Base-by-base conservation (phyloP, 768 basidiomycete genomes). In the Psilocybe tampanensis region DNA sequence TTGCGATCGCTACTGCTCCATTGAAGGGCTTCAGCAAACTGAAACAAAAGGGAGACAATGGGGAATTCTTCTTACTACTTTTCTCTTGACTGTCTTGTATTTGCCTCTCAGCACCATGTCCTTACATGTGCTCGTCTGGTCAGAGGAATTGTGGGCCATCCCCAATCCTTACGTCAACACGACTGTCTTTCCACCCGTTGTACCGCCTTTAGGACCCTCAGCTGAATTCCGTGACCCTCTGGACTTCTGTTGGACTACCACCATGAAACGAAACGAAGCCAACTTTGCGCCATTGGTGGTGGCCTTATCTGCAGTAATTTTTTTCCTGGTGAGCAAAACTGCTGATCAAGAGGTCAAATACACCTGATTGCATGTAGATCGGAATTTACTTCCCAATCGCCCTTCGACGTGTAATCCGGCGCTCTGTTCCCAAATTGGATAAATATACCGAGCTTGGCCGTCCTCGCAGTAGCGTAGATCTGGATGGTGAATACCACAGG, bases 221-320 rank as follows among this genome's bases (percentile, higher is more conserved):
- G 75, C 74, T 52, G 76, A 83, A 62, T 89, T 74, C 66, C 82
- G 83, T 41, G 81, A 83, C 58, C 80, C 88, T 2, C 64, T 87
- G 48, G 86, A 90, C 68, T 90, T 90, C 60, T 92, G 89, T 68
- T 92, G 83, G 74, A 90, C 87, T 3, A 92, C 90, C 0, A 91
- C 89, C 0, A 88, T 91, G 87, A 79, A 80, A 53, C 76, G 78
- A 36, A 84, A 88, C 58, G 77, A 86, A 66, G 72, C 90, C 57
- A 92, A 92, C 66, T 86, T 79, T 60, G 89, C 89, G 0, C 86
- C 85, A 22, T 62, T 82, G 3, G 68, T 90, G 18, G 70, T 92
- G 4, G 77, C 85, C n/a, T 64, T 88, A 22, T 81, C 89, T 0
- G 62, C 76, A 0, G 44, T 86, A 11, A 80, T 82, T 2, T 72